Percentiles rank a stretch among this genome's conserved stretches.
phyloP scores from a whole-genome alignment of 352 stramenopile genomes.

The Globisporangium barbulae region DNA sequence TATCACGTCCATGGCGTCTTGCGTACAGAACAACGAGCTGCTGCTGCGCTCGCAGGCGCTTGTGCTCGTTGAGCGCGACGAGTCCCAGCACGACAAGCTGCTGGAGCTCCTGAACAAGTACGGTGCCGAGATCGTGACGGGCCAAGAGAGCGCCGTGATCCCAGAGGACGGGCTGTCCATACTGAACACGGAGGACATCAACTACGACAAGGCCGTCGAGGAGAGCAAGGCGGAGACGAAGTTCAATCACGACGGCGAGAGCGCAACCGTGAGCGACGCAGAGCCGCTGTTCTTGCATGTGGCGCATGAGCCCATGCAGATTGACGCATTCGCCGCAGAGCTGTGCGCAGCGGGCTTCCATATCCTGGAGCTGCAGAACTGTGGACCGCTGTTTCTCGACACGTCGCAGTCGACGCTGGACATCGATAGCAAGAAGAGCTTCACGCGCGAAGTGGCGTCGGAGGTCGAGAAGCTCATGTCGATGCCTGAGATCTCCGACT shows the following conservation, averaged over 20 bases:
- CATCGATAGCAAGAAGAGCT: conserved; percentile 43
- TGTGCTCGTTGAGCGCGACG: conserved; percentile 28
- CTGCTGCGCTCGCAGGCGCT: conserved; percentile 62
- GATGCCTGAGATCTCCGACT: conserved; percentile 28
- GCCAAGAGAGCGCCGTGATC: conserved; percentile 27
- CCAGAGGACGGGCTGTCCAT: conserved; percentile 23
- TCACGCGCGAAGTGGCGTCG: conserved; percentile 43
- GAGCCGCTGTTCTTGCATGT: conserved; percentile 40
- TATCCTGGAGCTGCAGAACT: conserved; percentile 55
- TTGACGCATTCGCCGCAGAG: conserved; percentile 38
- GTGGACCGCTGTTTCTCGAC: conserved; percentile 59
- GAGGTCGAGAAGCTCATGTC: conserved; percentile 50
- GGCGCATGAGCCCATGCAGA: conserved; percentile 40
- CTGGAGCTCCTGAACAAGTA: conserved; percentile 35
- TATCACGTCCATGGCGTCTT: conserved; percentile 63
- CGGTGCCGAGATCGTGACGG: conserved; percentile 35
- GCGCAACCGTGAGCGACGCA: not conserved
- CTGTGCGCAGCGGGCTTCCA: conserved; percentile 34
- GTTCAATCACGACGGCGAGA: conserved; percentile 5
- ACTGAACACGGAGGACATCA: conserved; percentile 23
- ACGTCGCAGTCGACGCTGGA: conserved; percentile 67
- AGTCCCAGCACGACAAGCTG: conserved; percentile 18
- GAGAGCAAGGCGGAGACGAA: not conserved
- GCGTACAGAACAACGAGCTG: conserved; percentile 58
- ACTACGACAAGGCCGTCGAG: conserved; percentile 18